A percentile compares a stretch with the other conserved stretches of the same genome.
phyloP scores from a whole-genome alignment of 495 filamentous ascomycete species.

The Talaromyces proteolyticus region DNA sequence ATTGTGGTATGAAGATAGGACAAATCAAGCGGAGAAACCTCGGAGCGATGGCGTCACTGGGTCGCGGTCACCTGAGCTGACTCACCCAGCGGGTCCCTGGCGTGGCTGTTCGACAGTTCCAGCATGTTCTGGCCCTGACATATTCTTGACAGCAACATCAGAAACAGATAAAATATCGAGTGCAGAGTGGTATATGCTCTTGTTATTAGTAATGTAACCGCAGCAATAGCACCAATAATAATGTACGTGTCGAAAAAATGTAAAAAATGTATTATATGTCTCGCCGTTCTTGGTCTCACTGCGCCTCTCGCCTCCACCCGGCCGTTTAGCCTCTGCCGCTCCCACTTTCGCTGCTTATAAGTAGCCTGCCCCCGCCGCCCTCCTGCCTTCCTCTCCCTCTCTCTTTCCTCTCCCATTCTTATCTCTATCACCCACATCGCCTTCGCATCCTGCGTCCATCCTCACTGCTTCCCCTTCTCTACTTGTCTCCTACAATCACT shows the following conservation, averaged over 20 bases:
- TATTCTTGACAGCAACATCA: background rate
- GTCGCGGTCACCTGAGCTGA: background rate
- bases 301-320: slow-evolving; percentile 13
- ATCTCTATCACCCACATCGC: slow-evolving; percentile 4
- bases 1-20: no score
- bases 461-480: slow-evolving; percentile 20
- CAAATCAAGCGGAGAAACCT: no score
- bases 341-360: slow-evolving; percentile 8
- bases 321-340: slow-evolving; percentile 7
- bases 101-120: no score
- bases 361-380: slow-evolving; percentile 4
- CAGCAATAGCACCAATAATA: no score
- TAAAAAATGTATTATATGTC: background rate
- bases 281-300: background rate
- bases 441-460: slow-evolving; percentile 17
- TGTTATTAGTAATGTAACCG: background rate
- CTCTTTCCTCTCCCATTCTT: background rate
- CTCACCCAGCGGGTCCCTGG: background rate
- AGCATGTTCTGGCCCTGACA: background rate
- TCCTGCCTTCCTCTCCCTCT: background rate
- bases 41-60: background rate
- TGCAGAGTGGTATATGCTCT: background rate
- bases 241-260: no score
- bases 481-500: slow-evolving; percentile 7
- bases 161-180: background rate